Evolutionary conservation across 441 rosid genomes (phyloP).

Genomic region (Populus hybrid): DNA sequence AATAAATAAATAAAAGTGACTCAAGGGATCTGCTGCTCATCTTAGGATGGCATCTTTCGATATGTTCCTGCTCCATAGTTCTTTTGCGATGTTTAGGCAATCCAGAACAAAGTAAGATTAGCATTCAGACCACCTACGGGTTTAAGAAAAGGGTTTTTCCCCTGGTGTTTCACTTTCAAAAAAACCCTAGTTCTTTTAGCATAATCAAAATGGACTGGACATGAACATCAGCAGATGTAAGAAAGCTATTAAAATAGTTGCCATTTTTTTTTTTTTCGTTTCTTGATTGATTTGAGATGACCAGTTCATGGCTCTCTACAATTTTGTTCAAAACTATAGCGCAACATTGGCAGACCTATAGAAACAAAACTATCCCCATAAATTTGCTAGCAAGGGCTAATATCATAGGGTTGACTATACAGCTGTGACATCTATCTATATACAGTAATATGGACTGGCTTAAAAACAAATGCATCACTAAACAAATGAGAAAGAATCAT

Average conservation of each 20-base stretch:
- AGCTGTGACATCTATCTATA: constrained; percentile 26
- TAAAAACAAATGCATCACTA: constrained; percentile 5
- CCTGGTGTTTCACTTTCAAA: too few relatives aligned
- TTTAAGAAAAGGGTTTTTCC: not conserved
- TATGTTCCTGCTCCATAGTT: not conserved
- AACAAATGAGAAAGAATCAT: not conserved
- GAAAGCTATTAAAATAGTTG: not conserved
- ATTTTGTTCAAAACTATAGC: constrained; percentile 21
- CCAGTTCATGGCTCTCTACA: constrained; percentile 34
- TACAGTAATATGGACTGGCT: constrained; percentile 27
- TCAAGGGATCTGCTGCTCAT: not conserved
- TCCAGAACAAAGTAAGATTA: not conserved
- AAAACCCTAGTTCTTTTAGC: too few relatives aligned
- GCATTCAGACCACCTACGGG: not conserved
- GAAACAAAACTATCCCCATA: constrained; percentile 43
- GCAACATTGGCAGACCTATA: constrained; percentile 19
- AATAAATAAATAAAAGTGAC: too few relatives aligned
- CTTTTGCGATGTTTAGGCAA: not conserved
- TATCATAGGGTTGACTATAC: constrained; percentile 36
- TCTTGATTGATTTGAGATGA: constrained; percentile 15
- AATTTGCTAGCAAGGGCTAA: constrained; percentile 61
- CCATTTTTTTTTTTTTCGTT: not conserved
- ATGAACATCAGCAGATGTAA: not conserved
- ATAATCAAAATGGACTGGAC: not conserved
- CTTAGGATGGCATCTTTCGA: not conserved